Evolutionary conservation across 2,329 filamentous ascomycete species (phyloP), one percentile per base, ranked within the genome.

Genomic region (Bipolaris oryzae): DNA sequence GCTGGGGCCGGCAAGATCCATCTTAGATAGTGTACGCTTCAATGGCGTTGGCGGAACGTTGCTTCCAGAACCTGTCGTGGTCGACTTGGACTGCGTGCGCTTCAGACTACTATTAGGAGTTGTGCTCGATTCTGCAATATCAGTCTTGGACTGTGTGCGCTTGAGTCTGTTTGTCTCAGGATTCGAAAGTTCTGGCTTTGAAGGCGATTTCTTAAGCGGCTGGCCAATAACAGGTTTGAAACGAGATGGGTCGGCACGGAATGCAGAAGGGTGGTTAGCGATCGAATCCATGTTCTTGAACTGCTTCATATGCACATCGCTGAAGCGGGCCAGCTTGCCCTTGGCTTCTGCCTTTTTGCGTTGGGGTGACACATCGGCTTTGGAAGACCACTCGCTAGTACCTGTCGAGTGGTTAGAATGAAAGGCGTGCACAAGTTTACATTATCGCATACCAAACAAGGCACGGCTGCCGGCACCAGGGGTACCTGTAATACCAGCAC

Each of bases 201-300:
- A 75, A 13, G 64, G 66, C 18, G 74, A 66, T 44, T 71, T 74
- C 62, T 75, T 73, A 35, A 58, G 45, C 10, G 73, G 42, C 33
- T 68, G 63, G 4, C 59, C 58, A 7, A 62, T 60, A 44, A 64
- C 62, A 9, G 85, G 84, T n/a, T 84, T 83, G 62, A 80, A 76
- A 7, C 83, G 82, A 34, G 76, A 81, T 4, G 81, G 77, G 57
- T 85, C 81, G 20, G 84, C 83, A 60, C 91, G 84, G 79, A 88
- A 95, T 15, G 89, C 85, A 10, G 93, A 96, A 7, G 92, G 83
- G 73, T 97, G 93, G 60, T 88, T 88, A 41, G 87, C 91, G 71
- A 98, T 97, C 1, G 93, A 97, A 74, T 96, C 92, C 94, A 98
- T 97, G 81, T 96, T 98, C 78, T 91, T 91, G 79, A 98, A 97